Evolutionary conservation across 176 grass and related monocot genomes (phyloP).

Genomic region (Hordeum vulgare): MorexV3_pseudomolecules_assembly NC_058520.1:559826534-559827033

Average conservation of each 20-base stretch:
- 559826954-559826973: conserved; percentile 81
- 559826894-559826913: conserved; percentile 97
- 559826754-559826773: conserved; percentile 70
- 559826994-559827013: conserved; percentile 72
- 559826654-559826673: conserved; percentile 87
- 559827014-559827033: conserved; percentile 82
- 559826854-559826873: conserved; percentile 95
- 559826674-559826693: conserved; percentile 76
- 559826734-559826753: conserved; percentile 27
- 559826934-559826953: conserved; percentile 67
- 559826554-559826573: conserved; percentile 64
- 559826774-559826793: conserved; percentile 65
- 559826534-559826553: conserved; percentile 46
- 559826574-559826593: conserved; percentile 78
- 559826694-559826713: conserved; percentile 78
- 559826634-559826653: conserved; percentile 91
- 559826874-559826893: conserved; percentile 78
- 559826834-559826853: conserved; percentile 90
- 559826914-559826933: conserved; percentile 93
- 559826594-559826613: conserved; percentile 68
- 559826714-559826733: conserved; percentile 50
- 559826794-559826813: conserved; percentile 74
- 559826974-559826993: conserved; percentile 66
- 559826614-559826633: conserved; percentile 83
- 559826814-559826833: conserved; percentile 85